Evolutionary conservation across 257 asterid genomes (phyloP).

Genomic region (Solanum piurae): DNA sequence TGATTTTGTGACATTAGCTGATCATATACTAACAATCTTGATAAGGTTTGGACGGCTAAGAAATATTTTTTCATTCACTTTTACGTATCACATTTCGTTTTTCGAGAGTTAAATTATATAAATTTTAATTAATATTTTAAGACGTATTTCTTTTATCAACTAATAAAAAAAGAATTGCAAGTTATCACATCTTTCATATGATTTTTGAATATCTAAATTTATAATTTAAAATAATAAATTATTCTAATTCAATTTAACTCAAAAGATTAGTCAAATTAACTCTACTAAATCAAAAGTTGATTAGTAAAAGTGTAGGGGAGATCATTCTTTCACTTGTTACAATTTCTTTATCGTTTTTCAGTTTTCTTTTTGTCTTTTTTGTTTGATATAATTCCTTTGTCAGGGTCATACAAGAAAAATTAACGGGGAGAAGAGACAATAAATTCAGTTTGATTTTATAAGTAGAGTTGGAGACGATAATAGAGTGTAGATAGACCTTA

Average conservation of each 20-base stretch:
- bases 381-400: not conserved
- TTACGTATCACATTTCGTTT: rapidly evolving
- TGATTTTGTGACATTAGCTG: not conserved
- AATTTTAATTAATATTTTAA: too few species aligned
- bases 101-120: too few species aligned
- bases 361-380: not conserved
- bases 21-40: not conserved
- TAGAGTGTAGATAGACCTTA: not conserved
- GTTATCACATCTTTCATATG: too few species aligned
- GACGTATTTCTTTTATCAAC: rapidly evolving
- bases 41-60: not conserved
- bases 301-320: not conserved
- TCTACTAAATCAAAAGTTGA: not conserved
- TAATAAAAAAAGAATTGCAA: too few species aligned
- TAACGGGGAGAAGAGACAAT: too few species aligned
- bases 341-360: not conserved
- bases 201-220: too few species aligned
- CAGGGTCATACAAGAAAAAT: not conserved
- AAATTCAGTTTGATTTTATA: too few species aligned
- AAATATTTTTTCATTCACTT: too few species aligned
- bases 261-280: too few species aligned
- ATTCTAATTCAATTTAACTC: not conserved
- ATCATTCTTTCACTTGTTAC: not conserved
- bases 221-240: too few species aligned
- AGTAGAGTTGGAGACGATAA: too few species aligned